phyloP scores from a whole-genome alignment of 139 green algal genomes.

The Nannochloris sp. region DNA sequence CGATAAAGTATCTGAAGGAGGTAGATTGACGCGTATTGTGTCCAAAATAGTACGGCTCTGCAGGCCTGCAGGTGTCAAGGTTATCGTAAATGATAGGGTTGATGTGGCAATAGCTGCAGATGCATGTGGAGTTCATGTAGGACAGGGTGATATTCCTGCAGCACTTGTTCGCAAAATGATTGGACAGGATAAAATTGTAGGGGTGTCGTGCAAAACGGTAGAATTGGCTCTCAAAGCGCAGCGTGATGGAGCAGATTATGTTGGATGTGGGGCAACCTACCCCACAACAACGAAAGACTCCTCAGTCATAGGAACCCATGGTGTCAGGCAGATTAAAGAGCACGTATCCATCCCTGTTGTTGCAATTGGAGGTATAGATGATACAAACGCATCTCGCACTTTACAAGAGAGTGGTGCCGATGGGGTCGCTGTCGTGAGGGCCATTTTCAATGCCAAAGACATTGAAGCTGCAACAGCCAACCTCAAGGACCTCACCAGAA shows the following conservation, averaged over 20 bases:
- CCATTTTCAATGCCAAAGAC: conserved; percentile 56
- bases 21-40: conserved; percentile 37
- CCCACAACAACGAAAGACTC: conserved; percentile 74
- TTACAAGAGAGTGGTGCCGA: conserved; percentile 37
- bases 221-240: conserved; percentile 43
- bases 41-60: conserved; percentile 39
- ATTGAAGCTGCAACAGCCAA: background rate
- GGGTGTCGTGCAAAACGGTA: conserved; percentile 70
- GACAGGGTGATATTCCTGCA: conserved; percentile 73
- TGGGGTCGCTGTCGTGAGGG: conserved; percentile 71
- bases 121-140: conserved; percentile 78
- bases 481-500: too few relatives aligned
- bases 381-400: conserved; percentile 36
- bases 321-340: conserved; percentile 45
- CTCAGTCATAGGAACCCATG: conserved; percentile 58
- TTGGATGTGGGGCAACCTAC: conserved; percentile 72
- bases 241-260: conserved; percentile 79
- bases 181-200: conserved; percentile 65
- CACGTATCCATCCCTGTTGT: conserved; percentile 66
- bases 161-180: conserved; percentile 45
- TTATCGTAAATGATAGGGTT: conserved; percentile 93
- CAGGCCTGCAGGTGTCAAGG: conserved; percentile 42
- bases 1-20: conserved; percentile 70
- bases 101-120: conserved; percentile 80
- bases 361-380: conserved; percentile 75